phyloP scores from a whole-genome alignment of 768 basidiomycete species.

The Floccularia luteovirens region DNA sequence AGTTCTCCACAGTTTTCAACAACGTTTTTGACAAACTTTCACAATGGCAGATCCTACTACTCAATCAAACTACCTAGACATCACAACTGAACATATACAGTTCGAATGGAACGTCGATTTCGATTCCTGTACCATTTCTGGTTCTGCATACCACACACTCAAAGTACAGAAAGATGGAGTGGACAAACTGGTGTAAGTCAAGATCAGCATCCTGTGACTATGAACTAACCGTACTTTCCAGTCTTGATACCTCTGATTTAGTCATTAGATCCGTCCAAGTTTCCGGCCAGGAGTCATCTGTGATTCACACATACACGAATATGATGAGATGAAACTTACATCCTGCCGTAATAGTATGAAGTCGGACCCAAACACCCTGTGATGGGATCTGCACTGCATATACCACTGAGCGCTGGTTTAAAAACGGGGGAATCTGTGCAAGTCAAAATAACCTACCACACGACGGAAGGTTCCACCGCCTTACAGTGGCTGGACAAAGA shows the following conservation, averaged over 20 bases:
- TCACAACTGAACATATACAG: slow-evolving; percentile 57
- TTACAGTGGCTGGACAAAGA: slow-evolving; percentile 85
- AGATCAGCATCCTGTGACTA: background rate
- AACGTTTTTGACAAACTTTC: background rate
- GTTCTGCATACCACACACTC: slow-evolving; percentile 60
- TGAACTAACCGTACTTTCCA: slow-evolving; percentile 13
- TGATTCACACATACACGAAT: slow-evolving; percentile 12
- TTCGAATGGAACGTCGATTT: slow-evolving; percentile 84
- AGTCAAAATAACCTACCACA: slow-evolving; percentile 59
- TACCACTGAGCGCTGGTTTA: slow-evolving; percentile 41
- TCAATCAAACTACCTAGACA: slow-evolving; percentile 71
- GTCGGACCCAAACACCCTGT: slow-evolving; percentile 54
- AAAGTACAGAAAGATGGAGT: slow-evolving; percentile 44
- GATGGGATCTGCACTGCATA: slow-evolving; percentile 71
- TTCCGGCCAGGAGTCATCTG: slow-evolving; percentile 37
- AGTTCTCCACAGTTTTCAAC: background rate
- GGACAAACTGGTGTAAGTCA: slow-evolving; percentile 50
- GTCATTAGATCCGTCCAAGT: slow-evolving; percentile 49
- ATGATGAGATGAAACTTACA: background rate
- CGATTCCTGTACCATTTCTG: slow-evolving; percentile 45
- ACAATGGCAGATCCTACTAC: slow-evolving; percentile 53
- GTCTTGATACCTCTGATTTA: slow-evolving; percentile 72
- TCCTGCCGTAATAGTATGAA: slow-evolving; percentile 33
- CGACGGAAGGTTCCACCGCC: slow-evolving; percentile 68
- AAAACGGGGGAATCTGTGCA: slow-evolving; percentile 37